Base-by-base conservation (phyloP, 441 rosid species). In the Croton setiger region DNA sequence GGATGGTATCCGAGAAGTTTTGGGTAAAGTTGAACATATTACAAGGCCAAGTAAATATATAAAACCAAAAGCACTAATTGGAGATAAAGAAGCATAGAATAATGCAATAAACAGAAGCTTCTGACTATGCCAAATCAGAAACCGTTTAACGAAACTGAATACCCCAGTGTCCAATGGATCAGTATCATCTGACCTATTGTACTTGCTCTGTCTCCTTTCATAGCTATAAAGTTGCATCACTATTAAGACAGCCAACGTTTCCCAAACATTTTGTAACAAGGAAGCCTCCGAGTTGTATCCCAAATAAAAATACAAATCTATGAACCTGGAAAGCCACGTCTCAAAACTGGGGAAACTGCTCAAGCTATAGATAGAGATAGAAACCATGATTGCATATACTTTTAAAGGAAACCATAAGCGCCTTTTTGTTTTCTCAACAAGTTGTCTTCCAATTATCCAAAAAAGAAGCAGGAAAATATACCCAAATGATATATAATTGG, bases 191-290 rank as follows among this genome's bases (percentile, higher is more conserved):
- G 20, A 48, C 20, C n/a, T 48, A 7, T 48, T 48, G 7, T 48
- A 17, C 52, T 48, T 48, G 52, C 87, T 91, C 72, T 84, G 88
- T 75, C 98, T 83, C 85, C 99, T 88, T 78, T 96, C 99, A 47
- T 96, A 96, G 81, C 98, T 92, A 67, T 87, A 96, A 80, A 92
- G 90, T 81, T 92, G 98, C 99, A 95, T 95, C 82, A 92, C 99
- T 60, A 88, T 78, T 84, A 95, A 72, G 71, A 92, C 89, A 68
- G 98, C 97, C 60, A 96, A 84, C 76, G 97, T 86, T 74, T 91
- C 90, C 98, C 99, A 87, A 68, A 92, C 80, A 72, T 92, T 96
- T 80, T 81, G 82, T 82, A 89, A 76, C 75, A 91, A 75, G 58
- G 96, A 84, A 70, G 87, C 98, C 70, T 89, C 76, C 48, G 86